A percentile compares a stretch with the other conserved stretches of the same genome.
Evolutionary conservation across 148 eudicot genomes (phyloP).

Genomic region (Polygonum aviculare): DNA sequence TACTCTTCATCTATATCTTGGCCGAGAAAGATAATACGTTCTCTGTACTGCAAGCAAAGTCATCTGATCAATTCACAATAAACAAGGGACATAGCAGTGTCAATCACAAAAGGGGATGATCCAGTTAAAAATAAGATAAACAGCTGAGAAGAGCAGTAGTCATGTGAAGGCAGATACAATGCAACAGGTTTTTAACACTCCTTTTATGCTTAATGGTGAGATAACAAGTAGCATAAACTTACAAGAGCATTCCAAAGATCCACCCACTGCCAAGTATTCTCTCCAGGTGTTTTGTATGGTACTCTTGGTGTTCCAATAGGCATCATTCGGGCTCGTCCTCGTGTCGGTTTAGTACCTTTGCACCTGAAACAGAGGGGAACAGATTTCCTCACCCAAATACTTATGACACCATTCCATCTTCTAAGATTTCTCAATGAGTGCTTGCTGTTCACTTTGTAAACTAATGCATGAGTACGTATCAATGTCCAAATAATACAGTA

Average conservation of each 20-base stretch:
- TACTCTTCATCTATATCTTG: constrained; percentile 67
- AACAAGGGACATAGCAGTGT: neutral
- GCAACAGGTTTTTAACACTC: neutral
- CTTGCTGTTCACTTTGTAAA: neutral
- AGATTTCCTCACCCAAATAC: constrained; percentile 1
- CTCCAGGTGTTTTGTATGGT: constrained; percentile 55
- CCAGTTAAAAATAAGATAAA: neutral
- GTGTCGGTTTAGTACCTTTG: constrained; percentile 37
- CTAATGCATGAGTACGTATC: neutral
- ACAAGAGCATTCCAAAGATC: constrained; percentile 87
- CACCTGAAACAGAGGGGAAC: constrained; percentile 31
- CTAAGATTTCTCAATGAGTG: neutral
- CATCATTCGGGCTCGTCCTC: constrained; percentile 67
- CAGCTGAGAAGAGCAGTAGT: neutral
- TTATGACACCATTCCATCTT: neutral
- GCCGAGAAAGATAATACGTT: constrained; percentile 66
- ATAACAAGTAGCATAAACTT: constrained; percentile 21
- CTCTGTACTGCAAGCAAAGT: constrained; percentile 55
- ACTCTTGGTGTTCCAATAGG: constrained; percentile 78
- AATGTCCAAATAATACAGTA: neutral
- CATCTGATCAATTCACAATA: neutral
- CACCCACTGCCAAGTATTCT: constrained; percentile 77
- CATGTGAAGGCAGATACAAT: neutral
- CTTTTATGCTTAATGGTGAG: neutral
- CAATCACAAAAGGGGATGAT: neutral